Percentiles rank a stretch among this genome's conserved stretches.
Conservation (phyloP, 768 basidiomycete genomes). For the Kwoniella shandongensis region DNA sequence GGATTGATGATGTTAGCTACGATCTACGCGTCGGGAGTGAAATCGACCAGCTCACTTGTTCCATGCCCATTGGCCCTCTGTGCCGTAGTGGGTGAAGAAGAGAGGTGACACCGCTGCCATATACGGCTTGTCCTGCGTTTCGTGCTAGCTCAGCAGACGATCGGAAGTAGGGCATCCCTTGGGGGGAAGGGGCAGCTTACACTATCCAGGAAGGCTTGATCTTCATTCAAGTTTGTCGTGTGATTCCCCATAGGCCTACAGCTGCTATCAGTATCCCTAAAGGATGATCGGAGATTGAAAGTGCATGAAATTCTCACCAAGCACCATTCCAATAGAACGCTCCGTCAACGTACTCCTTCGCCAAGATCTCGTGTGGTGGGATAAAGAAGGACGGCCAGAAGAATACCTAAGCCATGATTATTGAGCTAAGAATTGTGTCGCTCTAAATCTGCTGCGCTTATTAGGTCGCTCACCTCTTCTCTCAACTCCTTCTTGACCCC, state of each 20-base stretch:
- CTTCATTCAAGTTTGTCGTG: constrained; percentile 33
- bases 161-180: not conserved
- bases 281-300: not conserved
- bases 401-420: constrained; percentile 34
- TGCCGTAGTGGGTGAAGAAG: constrained; percentile 54
- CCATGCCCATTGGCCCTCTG: constrained; percentile 46
- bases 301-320: constrained; percentile 37
- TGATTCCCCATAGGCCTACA: constrained; percentile 37
- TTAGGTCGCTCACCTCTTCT: constrained; percentile 37
- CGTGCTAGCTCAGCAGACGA: not conserved
- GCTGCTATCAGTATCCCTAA: not conserved
- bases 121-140: constrained; percentile 43
- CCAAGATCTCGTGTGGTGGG: constrained; percentile 45
- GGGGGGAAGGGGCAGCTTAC: too few species aligned
- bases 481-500: constrained; percentile 22
- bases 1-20: not conserved
- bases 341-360: constrained; percentile 44
- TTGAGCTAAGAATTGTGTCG: not conserved
- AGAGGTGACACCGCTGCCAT: constrained; percentile 53
- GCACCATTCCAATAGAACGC: constrained; percentile 52
- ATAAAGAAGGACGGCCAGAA: constrained; percentile 54
- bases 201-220: constrained; percentile 40
- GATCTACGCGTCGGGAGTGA: not conserved
- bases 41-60: constrained; percentile 44
- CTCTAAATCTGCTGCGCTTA: not conserved